Base-by-base conservation (phyloP, 768 basidiomycete species). In the Rhizopogon sp. region DNA sequence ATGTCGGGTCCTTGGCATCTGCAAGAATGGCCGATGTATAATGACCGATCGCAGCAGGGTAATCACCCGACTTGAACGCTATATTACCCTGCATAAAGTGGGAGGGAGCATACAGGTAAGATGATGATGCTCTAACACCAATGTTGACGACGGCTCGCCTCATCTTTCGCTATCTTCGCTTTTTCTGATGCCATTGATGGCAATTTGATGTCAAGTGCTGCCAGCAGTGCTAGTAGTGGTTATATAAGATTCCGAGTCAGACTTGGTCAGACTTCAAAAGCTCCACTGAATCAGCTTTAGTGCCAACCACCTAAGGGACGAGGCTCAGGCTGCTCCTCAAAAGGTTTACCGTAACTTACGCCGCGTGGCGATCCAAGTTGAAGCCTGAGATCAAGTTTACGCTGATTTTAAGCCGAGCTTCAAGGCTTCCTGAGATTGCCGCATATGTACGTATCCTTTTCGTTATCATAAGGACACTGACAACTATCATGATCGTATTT, bases 31-130 rank as follows among this genome's bases (percentile, higher is more conserved):
- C 94, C 1, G 82, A 73, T 33, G 90, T 88, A 71, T 97, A 98
- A 66, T 92, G 86, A 0, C 92, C 93, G 50, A 98, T 79, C 0
- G 93, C 91, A 29, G 77, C 74, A 1, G 84, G 81, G 68, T 81
- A 95, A 66, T 94, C 82, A 2, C 82, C 88, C 2, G 79, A 73
- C 67, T 92, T 92, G 79, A 95, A 97, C 0, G 92, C 84, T 5
- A 77, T 72, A 60, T 98, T 96, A 54, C 95, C 95, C 94, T 96
- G 61, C 22, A 20, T 20, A 50, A 47, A 39, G 42, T 50, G 22
- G 46, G 7, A 40, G 22, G 46, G 7, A 40, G 25, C 42, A 28
- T 25, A 14, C 33, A 22, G 11, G 22, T 35, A 47, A 37, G 33
- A 16, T 50, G 44, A 8, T 25, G 35, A 40, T 13, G 37, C 14